These are phyloP conservation scores for Trichosphaerium sp. DNA, from an alignment of 78 protist genomes.

Conservation along the genomic window DNA sequence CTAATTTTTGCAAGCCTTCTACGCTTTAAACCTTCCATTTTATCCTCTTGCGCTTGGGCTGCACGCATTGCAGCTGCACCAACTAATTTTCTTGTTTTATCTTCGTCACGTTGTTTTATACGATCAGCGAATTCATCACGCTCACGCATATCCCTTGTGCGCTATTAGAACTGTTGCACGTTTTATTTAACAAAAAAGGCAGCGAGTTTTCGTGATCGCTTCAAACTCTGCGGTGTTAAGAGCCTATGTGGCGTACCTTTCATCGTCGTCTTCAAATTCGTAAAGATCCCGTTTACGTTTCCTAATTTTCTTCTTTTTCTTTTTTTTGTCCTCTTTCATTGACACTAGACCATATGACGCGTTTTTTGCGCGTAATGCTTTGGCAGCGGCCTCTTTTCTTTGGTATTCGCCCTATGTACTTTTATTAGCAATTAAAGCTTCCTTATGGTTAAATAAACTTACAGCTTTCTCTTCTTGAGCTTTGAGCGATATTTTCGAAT, in stretches of 20 bases:
- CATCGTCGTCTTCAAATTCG: neutral
- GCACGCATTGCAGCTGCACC: neutral
- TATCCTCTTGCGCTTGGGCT: neutral
- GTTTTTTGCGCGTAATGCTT: no score
- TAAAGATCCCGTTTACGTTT: neutral
- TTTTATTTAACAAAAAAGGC: slow-evolving; percentile 6
- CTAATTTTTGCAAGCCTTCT: neutral
- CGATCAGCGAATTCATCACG: slow-evolving; percentile 30
- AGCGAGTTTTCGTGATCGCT: neutral
- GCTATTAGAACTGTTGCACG: neutral
- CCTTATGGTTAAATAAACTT: slow-evolving; percentile 11
- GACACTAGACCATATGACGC: no score
- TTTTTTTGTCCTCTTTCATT: slow-evolving; percentile 9
- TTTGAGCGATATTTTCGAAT: slow-evolving; percentile 1
- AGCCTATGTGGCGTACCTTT: neutral
- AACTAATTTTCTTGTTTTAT: slow-evolving; percentile 19
- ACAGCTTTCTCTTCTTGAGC: slow-evolving; percentile 10
- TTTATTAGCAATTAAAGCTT: slow-evolving; percentile 6
- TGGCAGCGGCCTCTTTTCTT: no score
- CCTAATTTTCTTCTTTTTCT: neutral
- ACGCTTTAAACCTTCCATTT: neutral
- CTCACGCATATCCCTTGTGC: slow-evolving; percentile 39
- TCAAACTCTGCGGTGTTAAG: neutral
- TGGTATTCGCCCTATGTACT: neutral
- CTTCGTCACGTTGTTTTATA: slow-evolving; percentile 25